Base-by-base conservation (phyloP, 2,329 filamentous ascomycete species). In the Apiospora malaysiana region DNA sequence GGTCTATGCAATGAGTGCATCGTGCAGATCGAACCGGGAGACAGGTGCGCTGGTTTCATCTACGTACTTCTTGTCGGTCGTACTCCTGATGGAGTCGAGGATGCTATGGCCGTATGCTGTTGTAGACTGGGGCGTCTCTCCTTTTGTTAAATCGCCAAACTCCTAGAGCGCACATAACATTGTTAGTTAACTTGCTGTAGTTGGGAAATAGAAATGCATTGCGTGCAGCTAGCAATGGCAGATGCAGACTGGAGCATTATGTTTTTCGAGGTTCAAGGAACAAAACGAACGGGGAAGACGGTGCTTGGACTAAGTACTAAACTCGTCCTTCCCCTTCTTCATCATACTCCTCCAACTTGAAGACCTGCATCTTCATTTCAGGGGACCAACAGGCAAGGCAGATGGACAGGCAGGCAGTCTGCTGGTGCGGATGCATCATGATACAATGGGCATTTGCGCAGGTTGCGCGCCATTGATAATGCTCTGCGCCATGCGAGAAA, bases 21-120 rank as follows among this genome's bases (percentile, higher is more conserved):
- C 18, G 32, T n/a, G 32, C n/a, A 67, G 42, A 18, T 68, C 67
- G 66, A 37, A 21, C 40, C 12, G 27, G 47, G 47, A 23, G 65
- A 27, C 70, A 12, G 59, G 40, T 66, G 40, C 43, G 65, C n/a
- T 69, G 23, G 47, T 23, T 56, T 12, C 40, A 59, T 68, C 23
- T 40, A 85, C 88, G 77, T 86, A 95, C 93, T 88, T 93, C 84
- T 97, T 97, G 81, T 97, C 94, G 73, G 90, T 89, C 27, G 93
- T 94, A 74, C 89, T 87, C 76, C 91, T 91, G 78, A 97, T 89
- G 78, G 91, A 90, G 69, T 93, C 90, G 63, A 97, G 83, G 77
- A 97, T 93, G 74, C 87, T 88, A 76, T 93, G 83, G 47, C 94
- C 94, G 77, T 90, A 88, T 70, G 90, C 87, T 18, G 90, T 91